A percentile compares a stretch with the other conserved stretches of the same genome.
These are phyloP conservation scores for Nelumbo lutea DNA, from an alignment of 164 flowering plant genomes.

Conservation along the genomic window DNA sequence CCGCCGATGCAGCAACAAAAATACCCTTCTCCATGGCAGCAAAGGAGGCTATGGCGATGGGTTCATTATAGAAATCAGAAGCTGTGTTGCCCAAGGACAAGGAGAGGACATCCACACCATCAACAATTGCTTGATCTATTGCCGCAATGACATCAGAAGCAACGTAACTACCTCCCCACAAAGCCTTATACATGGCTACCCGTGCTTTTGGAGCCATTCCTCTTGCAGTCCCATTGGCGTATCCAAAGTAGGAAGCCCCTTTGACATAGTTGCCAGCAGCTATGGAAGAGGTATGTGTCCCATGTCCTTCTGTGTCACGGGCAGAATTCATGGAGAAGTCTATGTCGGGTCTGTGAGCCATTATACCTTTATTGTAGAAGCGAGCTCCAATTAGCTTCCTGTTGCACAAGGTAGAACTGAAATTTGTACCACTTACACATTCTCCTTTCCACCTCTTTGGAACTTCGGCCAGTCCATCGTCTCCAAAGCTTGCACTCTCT, in stretches of 20 bases:
- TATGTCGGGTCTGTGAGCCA: constrained; percentile 26
- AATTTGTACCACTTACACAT: constrained; percentile 38
- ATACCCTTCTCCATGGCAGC: constrained; percentile 53
- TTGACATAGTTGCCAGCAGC: constrained; percentile 48
- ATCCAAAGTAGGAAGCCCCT: constrained; percentile 45
- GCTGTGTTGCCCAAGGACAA: constrained; percentile 46
- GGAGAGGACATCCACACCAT: constrained; percentile 64
- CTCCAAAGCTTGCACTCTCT: constrained; percentile 50
- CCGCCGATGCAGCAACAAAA: constrained; percentile 56
- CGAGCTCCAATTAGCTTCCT: constrained; percentile 64
- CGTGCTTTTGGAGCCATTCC: constrained; percentile 61
- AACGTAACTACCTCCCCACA: constrained; percentile 30
- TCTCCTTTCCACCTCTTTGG: constrained; percentile 59
- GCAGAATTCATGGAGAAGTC: constrained; percentile 37
- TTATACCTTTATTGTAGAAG: constrained; percentile 44
- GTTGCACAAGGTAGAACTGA: constrained; percentile 51
- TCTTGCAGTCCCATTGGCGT: constrained; percentile 44
- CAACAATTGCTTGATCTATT: constrained; percentile 54
- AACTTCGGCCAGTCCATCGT: constrained; percentile 37
- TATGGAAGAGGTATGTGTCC: constrained; percentile 60
- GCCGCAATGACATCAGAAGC: constrained; percentile 57
- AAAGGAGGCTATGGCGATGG: constrained; percentile 57
- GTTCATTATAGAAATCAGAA: constrained; percentile 36
- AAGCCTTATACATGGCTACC: constrained; percentile 11
- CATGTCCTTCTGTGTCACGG: constrained; percentile 55